These are phyloP conservation scores for Begonia masoniana DNA, from an alignment of 306 rosid species.

Conservation along the genomic window DNA sequence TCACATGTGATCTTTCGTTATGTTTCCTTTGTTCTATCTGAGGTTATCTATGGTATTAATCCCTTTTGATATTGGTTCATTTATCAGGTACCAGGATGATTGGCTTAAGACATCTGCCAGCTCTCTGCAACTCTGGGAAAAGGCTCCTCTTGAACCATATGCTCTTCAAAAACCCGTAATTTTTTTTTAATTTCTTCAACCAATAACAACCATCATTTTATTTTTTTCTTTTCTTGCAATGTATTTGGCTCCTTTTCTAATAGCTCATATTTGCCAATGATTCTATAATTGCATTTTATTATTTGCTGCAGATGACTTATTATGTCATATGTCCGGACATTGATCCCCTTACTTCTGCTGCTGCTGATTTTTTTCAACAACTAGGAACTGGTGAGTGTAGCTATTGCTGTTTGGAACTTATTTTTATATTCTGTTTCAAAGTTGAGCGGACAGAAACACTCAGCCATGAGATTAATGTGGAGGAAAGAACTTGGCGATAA, in stretches of 20 bases:
- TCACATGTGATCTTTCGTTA: too few species aligned
- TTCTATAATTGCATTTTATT: constrained; percentile 7
- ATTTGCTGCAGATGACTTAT: constrained; percentile 66
- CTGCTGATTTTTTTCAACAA: constrained; percentile 95
- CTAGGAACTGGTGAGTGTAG: constrained; percentile 74
- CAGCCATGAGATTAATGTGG: too few species aligned
- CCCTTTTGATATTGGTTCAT: neutral
- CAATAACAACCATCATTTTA: constrained; percentile 6
- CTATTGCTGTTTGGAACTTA: too few species aligned
- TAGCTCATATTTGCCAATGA: constrained; percentile 10
- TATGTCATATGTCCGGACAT: constrained; percentile 85
- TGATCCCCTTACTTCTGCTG: constrained; percentile 89
- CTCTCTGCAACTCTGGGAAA: constrained; percentile 83
- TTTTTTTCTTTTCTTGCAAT: constrained; percentile 5
- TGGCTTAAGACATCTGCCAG: constrained; percentile 93
- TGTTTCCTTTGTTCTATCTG: too few species aligned
- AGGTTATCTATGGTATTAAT: too few species aligned
- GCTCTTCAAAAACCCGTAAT: constrained; percentile 84
- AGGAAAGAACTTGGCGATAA: too few species aligned
- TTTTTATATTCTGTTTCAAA: too few species aligned
- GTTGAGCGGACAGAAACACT: too few species aligned
- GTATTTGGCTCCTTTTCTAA: neutral
- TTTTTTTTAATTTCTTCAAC: constrained; percentile 14
- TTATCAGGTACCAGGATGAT: constrained; percentile 89
- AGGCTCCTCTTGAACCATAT: constrained; percentile 96